Percentiles rank a stretch among this genome's conserved stretches.
phyloP scores from a whole-genome alignment of 1,284 basidiomycete species.

The Anthracocystis panici-leucophaei region DNA sequence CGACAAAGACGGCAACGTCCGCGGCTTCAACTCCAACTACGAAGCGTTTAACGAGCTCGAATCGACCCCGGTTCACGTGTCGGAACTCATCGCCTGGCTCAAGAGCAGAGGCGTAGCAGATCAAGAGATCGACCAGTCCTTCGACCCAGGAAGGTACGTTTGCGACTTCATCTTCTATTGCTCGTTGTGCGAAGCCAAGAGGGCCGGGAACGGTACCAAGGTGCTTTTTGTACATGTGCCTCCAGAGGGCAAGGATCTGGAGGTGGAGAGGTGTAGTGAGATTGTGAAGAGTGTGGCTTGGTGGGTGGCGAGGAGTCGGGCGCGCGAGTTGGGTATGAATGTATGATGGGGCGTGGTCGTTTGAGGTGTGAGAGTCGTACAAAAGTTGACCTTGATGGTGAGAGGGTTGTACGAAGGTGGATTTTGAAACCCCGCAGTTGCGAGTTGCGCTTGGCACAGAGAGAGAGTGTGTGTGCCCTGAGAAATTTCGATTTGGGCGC shows the following conservation, averaged over 20 bases:
- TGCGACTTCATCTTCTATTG: constrained; percentile 54
- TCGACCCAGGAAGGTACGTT: constrained; percentile 47
- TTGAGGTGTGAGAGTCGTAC: neutral
- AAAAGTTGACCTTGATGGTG: neutral
- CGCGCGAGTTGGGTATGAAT: neutral
- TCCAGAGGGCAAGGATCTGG: constrained; percentile 17
- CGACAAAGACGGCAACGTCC: constrained; percentile 9
- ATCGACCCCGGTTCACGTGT: constrained; percentile 17
- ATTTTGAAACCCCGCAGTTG: too few relatives aligned
- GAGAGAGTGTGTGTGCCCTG: too few relatives aligned
- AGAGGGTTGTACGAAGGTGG: neutral
- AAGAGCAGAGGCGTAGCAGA: constrained; percentile 11
- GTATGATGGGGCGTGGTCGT: neutral
- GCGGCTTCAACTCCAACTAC: constrained; percentile 40
- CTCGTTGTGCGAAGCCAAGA: constrained; percentile 36
- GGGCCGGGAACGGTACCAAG: neutral
- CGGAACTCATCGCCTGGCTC: constrained; percentile 22
- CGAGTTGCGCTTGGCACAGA: too few relatives aligned
- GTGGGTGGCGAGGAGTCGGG: constrained; percentile 23
- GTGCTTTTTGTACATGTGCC: constrained; percentile 50
- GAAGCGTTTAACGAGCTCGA: constrained; percentile 24
- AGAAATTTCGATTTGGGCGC: neutral
- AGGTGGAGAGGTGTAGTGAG: constrained; percentile 20
- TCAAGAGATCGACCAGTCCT: constrained; percentile 19
- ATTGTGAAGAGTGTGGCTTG: constrained; percentile 38